phyloP scores from a whole-genome alignment of 371 early-diverging fungal species.

The Vairimorpha apis region DNA sequence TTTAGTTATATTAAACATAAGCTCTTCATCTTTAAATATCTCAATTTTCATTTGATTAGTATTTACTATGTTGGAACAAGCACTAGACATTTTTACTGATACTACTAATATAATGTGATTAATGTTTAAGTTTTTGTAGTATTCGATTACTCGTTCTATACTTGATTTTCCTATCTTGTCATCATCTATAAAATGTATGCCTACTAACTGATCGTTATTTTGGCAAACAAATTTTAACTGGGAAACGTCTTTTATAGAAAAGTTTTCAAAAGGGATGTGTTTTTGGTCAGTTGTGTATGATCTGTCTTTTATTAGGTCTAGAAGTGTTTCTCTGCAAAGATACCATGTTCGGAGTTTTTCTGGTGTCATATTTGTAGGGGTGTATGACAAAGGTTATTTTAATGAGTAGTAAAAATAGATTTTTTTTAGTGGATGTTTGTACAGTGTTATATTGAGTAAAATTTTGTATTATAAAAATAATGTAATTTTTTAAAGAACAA shows the following conservation, averaged over 20 bases:
- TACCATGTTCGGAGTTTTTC: slow-evolving; percentile 50
- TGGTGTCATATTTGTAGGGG: too few species aligned
- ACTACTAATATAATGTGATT: slow-evolving; percentile 57
- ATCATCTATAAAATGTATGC: slow-evolving; percentile 58
- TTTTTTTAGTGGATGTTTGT: too few species aligned
- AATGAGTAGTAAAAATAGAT: too few species aligned
- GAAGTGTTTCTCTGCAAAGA: slow-evolving; percentile 57
- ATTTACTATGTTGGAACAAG: slow-evolving; percentile 42
- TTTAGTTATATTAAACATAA: slow-evolving; percentile 91
- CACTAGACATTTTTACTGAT: slow-evolving; percentile 40
- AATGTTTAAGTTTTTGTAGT: slow-evolving; percentile 51
- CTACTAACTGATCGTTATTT: slow-evolving; percentile 37
- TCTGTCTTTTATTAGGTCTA: slow-evolving; percentile 58
- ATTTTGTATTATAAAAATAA: too few species aligned
- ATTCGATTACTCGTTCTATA: slow-evolving; percentile 52
- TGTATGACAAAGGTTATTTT: too few species aligned
- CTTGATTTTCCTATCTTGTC: slow-evolving; percentile 57
- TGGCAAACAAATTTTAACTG: slow-evolving; percentile 42
- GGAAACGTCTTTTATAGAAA: slow-evolving; percentile 38
- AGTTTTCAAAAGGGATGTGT: slow-evolving; percentile 20
- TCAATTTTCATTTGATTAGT: slow-evolving; percentile 74
- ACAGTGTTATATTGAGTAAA: too few species aligned
- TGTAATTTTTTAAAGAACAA: too few species aligned
- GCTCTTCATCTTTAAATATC: slow-evolving; percentile 81
- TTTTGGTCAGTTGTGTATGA: slow-evolving; percentile 50